A percentile compares a stretch with the other conserved stretches of the same genome.
Conservation (phyloP, 2,329 filamentous ascomycete genomes). For the Colletotrichum somersetense region DNA sequence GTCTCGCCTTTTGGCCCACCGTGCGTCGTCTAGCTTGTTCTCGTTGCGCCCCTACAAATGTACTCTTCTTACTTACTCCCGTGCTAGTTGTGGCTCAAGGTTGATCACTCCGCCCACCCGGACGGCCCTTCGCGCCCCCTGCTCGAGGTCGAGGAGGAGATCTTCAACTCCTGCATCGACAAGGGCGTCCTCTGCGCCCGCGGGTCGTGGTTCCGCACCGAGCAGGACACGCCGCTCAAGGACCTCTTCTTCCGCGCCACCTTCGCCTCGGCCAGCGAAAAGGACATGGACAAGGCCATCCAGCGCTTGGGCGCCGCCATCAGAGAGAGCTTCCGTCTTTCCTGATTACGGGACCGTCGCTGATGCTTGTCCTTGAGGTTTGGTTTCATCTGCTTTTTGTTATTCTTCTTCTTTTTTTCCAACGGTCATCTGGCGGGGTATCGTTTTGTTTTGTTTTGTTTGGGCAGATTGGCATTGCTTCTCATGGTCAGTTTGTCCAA, state of each 20-base stretch:
- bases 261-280: constrained; percentile 82
- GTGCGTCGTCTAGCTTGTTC: not conserved
- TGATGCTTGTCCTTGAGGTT: not conserved
- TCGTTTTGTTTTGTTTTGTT: not conserved
- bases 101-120: constrained; percentile 77
- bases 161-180: constrained; percentile 82
- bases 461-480: not conserved
- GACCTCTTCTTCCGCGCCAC: constrained; percentile 91
- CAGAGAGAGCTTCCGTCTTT: constrained; percentile 64
- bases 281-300: constrained; percentile 79
- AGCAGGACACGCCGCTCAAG: constrained; percentile 68
- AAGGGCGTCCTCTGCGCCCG: constrained; percentile 84
- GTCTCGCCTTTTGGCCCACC: constrained; percentile 6
- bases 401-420: too few relatives aligned
- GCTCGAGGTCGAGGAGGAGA: constrained; percentile 82
- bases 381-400: not conserved
- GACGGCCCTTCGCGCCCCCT: constrained; percentile 65
- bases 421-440: not conserved
- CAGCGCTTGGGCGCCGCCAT: constrained; percentile 82
- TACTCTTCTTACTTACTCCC: not conserved
- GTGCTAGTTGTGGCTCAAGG: constrained; percentile 76
- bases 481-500: not conserved
- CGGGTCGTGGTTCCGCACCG: constrained; percentile 92
- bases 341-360: constrained; percentile 41
- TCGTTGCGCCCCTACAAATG: too few relatives aligned